These are phyloP conservation scores for Candida boidinii DNA, from an alignment of 805 yeast species.

Conservation along the genomic window DNA sequence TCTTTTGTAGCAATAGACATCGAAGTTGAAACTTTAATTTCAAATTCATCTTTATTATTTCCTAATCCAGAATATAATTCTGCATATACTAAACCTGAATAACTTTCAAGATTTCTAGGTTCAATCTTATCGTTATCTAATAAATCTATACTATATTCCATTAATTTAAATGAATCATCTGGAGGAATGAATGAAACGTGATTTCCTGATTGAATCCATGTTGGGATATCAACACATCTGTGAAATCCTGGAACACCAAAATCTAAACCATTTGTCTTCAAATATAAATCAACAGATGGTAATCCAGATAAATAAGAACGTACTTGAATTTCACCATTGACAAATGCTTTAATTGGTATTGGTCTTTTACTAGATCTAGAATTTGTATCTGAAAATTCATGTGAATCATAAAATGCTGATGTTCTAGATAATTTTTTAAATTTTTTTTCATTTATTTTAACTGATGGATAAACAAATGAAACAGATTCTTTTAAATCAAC, in stretches of 20 bases:
- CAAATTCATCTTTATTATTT: conserved; percentile 46
- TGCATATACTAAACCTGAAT: conserved; percentile 46
- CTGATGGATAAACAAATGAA: conserved; percentile 41
- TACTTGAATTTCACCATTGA: conserved; percentile 57
- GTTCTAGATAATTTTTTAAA: conserved; percentile 5
- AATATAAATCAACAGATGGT: conserved; percentile 57
- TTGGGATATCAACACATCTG: conserved; percentile 48
- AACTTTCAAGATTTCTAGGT: conserved; percentile 15
- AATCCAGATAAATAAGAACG: conserved; percentile 67
- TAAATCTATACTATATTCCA: conserved; percentile 56
- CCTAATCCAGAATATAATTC: conserved; percentile 52
- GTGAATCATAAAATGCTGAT: conserved; percentile 22
- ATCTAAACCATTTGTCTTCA: conserved; percentile 38
- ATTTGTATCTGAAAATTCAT: conserved; percentile 14
- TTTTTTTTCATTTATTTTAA: conserved; percentile 2
- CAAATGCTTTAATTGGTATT: conserved; percentile 39
- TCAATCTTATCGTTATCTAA: conserved; percentile 17
- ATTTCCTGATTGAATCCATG: conserved; percentile 42
- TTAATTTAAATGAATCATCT: conserved; percentile 62
- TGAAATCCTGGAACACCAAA: conserved; percentile 62
- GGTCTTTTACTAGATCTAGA: conserved; percentile 7
- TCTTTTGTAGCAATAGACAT: conserved; percentile 35
- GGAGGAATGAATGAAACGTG: conserved; percentile 73
- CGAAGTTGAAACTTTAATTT: conserved; percentile 41
- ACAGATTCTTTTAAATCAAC: conserved; percentile 71